Conservation (phyloP, 306 rosid species). For the Prunus persica region DNA sequence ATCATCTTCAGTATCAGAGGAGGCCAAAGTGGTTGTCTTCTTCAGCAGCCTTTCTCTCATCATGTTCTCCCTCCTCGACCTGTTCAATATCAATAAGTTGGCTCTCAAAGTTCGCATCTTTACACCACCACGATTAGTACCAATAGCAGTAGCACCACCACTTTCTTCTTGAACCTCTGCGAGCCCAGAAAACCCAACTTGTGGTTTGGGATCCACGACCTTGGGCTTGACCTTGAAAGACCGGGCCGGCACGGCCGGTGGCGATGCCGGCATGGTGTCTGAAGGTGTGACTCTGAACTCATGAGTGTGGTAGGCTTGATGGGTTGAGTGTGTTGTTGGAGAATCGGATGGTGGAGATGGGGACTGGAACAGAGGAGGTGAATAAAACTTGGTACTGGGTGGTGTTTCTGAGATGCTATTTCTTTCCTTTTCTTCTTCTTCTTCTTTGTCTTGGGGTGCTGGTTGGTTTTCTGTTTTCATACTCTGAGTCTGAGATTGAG, state of each 20-base stretch:
- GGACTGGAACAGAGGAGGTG: slow-evolving; percentile 33
- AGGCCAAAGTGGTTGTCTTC: too few relatives aligned
- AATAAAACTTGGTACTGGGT: not conserved
- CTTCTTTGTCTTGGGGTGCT: not conserved
- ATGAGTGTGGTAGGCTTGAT: slow-evolving; percentile 27
- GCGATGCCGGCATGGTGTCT: slow-evolving; percentile 25
- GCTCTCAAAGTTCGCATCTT: slow-evolving; percentile 45
- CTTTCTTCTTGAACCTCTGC: slow-evolving; percentile 25
- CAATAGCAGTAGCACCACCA: not conserved
- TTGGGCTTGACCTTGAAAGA: slow-evolving; percentile 29
- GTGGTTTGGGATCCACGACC: slow-evolving; percentile 27
- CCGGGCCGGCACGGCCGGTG: slow-evolving; percentile 36
- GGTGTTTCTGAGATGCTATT: slow-evolving; percentile 9
- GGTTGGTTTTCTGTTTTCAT: not conserved
- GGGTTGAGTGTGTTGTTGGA: slow-evolving; percentile 34
- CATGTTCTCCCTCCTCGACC: slow-evolving; percentile 36
- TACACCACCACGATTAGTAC: slow-evolving; percentile 17
- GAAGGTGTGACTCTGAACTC: slow-evolving; percentile 31
- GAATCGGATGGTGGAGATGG: slow-evolving; percentile 46
- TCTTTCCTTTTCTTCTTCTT: slow-evolving; percentile 2
- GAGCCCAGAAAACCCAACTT: slow-evolving; percentile 38
- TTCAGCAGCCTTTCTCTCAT: too few relatives aligned
- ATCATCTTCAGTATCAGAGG: too few relatives aligned
- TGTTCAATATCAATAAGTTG: slow-evolving; percentile 28
- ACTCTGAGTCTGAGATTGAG: not conserved